Base-by-base conservation (phyloP, 352 stramenopile species). In the Discostella stelligera region DNA sequence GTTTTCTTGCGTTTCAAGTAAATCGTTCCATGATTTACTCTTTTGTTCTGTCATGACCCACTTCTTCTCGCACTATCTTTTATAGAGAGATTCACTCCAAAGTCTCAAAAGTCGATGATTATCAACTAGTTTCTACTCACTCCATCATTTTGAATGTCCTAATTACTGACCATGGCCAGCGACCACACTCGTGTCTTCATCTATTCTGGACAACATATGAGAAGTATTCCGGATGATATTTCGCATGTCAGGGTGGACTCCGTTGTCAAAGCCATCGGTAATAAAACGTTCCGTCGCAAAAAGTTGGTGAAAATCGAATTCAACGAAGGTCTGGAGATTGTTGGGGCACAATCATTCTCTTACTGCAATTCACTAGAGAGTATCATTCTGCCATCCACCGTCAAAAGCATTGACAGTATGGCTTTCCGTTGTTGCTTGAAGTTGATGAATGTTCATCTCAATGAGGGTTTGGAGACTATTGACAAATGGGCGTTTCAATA, bases 271-370 rank as follows among this genome's bases (percentile, higher is more conserved):
- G 21, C 11, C 6, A 56, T 67, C 20, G 41, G 16, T 18, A 41
- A 56, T 13, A 18, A 20, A 39, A 20, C 59, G 46, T 67, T 67
- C 41, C 18, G 44, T 9, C 9, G 32, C 32, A 41, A 3, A 41
- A 41, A 41, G 32, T 41, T 41, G 32, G 32, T 9, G 32, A 41
- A 41, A 9, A 9, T 41, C 3, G 4, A 41, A 41, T 9, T 41
- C 32, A 41, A 9, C 9, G 32, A 41, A 9, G 9, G 32, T 9
- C 32, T 41, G 32, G 9, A 41, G 32, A 9, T 9, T 27, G 53
- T 65, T 32, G 58, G 37, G 16, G 20, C 52, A 14, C 32, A 53
- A 37, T 30, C 27, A 25, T 65, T 65, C 58, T 49, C 13, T 16
- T 14, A n/a, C n/a, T 32, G 27, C 27, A 32, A 32, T 2, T 32